These are phyloP conservation scores for Phaeomoniella chlamydospora DNA, from an alignment of 2,329 filamentous ascomycete genomes.

Conservation along the genomic window DNA sequence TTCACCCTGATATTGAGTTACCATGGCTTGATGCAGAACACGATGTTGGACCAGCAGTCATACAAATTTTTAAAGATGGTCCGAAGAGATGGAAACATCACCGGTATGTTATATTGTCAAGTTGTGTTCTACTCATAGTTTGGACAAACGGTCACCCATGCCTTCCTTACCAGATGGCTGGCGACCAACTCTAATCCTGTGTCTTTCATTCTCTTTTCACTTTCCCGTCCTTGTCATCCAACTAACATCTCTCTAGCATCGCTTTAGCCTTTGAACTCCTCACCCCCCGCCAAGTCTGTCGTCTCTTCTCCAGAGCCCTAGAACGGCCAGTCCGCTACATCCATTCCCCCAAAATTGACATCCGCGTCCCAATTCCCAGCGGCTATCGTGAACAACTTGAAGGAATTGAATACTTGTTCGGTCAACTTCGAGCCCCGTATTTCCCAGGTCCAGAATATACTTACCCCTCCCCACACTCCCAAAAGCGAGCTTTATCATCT, in stretches of 20 bases:
- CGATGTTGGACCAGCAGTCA: constrained; percentile 78
- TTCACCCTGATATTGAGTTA: constrained; percentile 74
- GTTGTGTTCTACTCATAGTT: no score
- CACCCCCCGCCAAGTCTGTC: constrained; percentile 68
- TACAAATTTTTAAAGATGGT: constrained; percentile 93
- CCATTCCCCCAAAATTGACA: constrained; percentile 57
- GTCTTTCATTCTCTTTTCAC: constrained; percentile 2
- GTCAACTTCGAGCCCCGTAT: constrained; percentile 44
- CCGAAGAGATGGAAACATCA: constrained; percentile 67
- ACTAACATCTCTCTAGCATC: no score
- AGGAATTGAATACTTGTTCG: constrained; percentile 44
- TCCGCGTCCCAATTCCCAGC: constrained; percentile 71
- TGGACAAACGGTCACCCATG: no score
- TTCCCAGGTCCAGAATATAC: constrained; percentile 45
- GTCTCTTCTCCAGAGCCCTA: constrained; percentile 64
- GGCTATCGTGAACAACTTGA: constrained; percentile 84
- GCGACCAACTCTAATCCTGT: constrained; percentile 18
- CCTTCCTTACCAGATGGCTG: no score
- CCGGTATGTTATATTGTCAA: no score
- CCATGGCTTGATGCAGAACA: constrained; percentile 96
- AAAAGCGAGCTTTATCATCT: no score
- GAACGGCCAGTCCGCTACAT: constrained; percentile 66
- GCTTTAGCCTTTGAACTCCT: constrained; percentile 84
- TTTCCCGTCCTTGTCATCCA: no score
- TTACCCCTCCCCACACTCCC: constrained; percentile 16